These are phyloP conservation scores for Conringia planisiliqua DNA, from an alignment of 345 rosid species.

Conservation along the genomic window DNA sequence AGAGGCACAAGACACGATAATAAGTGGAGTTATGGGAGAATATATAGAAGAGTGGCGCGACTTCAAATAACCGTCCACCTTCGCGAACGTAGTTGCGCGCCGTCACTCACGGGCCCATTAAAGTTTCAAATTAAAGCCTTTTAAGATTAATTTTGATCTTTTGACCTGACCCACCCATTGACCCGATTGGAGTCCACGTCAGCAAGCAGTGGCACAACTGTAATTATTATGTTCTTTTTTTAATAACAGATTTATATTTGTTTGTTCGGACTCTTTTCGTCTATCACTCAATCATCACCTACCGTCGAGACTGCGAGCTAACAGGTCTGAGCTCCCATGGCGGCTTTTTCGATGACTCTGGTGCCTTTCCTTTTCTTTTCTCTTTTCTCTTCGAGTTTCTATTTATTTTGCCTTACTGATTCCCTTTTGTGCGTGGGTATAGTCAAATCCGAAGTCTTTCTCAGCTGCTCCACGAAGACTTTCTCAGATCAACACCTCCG, in stretches of 20 bases:
- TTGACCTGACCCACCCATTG: background rate
- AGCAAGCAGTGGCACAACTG: background rate
- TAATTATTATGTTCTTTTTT: too few species aligned
- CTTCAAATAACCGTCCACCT: constrained; percentile 14
- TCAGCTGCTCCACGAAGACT: constrained; percentile 37
- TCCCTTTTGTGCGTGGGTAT: background rate
- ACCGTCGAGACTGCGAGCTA: constrained; percentile 47
- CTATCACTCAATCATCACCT: constrained; percentile 37
- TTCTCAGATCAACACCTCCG: constrained; percentile 27
- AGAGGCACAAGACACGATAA: background rate
- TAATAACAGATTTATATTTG: background rate
- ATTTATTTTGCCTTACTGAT: background rate
- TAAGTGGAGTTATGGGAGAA: background rate
- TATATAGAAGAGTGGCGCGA: background rate
- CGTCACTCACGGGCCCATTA: background rate
- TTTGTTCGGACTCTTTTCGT: background rate
- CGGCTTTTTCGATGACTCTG: constrained; percentile 50
- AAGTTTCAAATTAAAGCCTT: background rate
- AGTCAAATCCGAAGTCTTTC: constrained; percentile 58
- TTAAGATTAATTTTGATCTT: background rate
- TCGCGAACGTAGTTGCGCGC: background rate
- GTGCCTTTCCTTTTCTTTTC: constrained; percentile 32
- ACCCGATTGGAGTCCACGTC: background rate
- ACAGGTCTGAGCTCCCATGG: constrained; percentile 44
- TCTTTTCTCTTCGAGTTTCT: too few species aligned